A percentile compares a stretch with the other conserved stretches of the same genome.
These are phyloP conservation scores for Ehretia macrophylla DNA, from an alignment of 257 asterid species.

Conservation along the genomic window DNA sequence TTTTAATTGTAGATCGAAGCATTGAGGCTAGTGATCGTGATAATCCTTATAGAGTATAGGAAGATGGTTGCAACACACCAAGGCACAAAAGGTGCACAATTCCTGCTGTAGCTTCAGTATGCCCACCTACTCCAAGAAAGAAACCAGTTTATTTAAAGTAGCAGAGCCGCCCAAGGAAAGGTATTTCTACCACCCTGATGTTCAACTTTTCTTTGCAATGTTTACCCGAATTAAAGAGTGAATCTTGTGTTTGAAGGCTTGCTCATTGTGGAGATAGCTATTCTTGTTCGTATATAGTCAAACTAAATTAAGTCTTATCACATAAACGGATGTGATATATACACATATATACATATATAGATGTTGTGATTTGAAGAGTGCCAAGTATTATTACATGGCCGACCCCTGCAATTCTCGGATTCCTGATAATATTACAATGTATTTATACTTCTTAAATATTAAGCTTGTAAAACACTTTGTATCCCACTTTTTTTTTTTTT, in stretches of 20 bases:
- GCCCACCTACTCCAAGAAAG: conserved; percentile 29
- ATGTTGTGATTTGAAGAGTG: too few species aligned
- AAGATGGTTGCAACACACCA: conserved; percentile 26
- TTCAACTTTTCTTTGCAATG: conserved; percentile 19
- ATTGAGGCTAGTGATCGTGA: neutral
- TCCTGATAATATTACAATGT: too few species aligned
- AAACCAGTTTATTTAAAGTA: conserved; percentile 11
- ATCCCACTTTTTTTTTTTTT: too few species aligned
- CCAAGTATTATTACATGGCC: too few species aligned
- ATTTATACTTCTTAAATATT: too few species aligned
- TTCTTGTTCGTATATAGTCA: neutral
- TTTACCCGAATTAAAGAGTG: conserved; percentile 6
- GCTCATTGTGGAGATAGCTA: neutral
- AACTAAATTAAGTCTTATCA: too few species aligned
- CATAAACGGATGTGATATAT: neutral
- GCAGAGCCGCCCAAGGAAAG: conserved; percentile 13
- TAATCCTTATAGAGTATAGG: neutral
- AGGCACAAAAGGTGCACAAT: conserved; percentile 17
- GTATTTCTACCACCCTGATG: conserved; percentile 16
- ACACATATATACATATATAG: neutral
- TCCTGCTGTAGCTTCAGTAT: conserved; percentile 6
- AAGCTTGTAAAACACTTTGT: too few species aligned
- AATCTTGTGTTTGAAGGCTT: conserved; percentile 2
- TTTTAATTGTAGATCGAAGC: neutral
- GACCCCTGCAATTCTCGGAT: too few species aligned